These are phyloP conservation scores for Tricholoma flavovirens DNA, from an alignment of 768 basidiomycete species.

Conservation along the genomic window DNA sequence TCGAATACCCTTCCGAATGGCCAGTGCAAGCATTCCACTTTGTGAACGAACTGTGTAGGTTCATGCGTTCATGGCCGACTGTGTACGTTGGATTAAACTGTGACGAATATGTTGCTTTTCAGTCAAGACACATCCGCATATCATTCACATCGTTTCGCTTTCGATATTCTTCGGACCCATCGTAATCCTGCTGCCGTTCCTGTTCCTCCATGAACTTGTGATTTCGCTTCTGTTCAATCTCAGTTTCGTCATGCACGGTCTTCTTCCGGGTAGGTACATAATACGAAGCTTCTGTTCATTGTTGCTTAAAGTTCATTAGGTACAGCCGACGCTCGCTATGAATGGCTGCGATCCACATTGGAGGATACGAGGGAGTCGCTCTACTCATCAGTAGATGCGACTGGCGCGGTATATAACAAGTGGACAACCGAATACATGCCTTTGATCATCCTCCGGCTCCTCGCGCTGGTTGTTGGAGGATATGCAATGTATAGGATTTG, in stretches of 20 bases:
- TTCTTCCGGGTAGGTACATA: conserved; percentile 21
- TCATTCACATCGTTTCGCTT: conserved; percentile 30
- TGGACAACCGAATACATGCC: conserved; percentile 31
- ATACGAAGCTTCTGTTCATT: not conserved
- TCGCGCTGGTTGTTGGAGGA: conserved; percentile 24
- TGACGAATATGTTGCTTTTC: not conserved
- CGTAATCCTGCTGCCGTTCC: conserved; percentile 28
- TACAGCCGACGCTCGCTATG: conserved; percentile 26
- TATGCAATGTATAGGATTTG: conserved; percentile 24
- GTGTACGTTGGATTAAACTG: not conserved
- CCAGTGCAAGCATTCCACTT: conserved; percentile 9
- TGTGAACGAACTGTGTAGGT: conserved; percentile 14
- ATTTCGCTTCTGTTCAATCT: conserved; percentile 29
- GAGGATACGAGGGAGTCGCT: conserved; percentile 31
- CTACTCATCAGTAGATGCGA: conserved; percentile 32
- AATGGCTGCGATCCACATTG: conserved; percentile 25
- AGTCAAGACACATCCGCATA: conserved; percentile 26
- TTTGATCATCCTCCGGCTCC: conserved; percentile 28
- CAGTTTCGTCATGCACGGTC: conserved; percentile 31
- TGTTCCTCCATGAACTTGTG: conserved; percentile 29
- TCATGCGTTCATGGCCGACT: not conserved
- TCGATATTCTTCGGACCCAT: conserved; percentile 40
- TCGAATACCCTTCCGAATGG: conserved; percentile 17
- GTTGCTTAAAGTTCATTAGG: conserved; percentile 13
- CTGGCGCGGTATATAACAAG: conserved; percentile 31